Base-by-base conservation (phyloP, 2,329 filamentous ascomycete genomes). In the Monosporascus sp. region DNA sequence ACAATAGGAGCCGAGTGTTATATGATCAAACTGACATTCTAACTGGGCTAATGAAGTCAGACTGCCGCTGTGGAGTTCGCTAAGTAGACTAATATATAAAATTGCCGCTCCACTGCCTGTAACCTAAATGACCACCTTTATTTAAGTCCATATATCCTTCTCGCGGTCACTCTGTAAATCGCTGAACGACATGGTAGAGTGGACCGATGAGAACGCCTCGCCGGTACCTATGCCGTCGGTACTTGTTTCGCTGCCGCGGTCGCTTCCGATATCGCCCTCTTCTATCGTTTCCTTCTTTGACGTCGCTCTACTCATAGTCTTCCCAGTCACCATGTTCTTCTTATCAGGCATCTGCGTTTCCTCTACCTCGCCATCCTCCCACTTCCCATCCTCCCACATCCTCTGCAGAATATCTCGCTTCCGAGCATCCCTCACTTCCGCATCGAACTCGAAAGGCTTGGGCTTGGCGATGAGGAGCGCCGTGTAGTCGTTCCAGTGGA, bases 391-490 rank as follows among this genome's bases (percentile, higher is more conserved):
- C 25, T 69, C 65, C 64, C 68, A 74, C 72, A 74, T 74, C 7
- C 54, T 54, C 14, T 57, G 48, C 45, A 75, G 56, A 11, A 52
- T 8, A 1, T 15, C 50, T n/a, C 53, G 50, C 53, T 63, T 68
- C 50, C 58, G 55, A 14, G 60, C 55, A 17, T 54, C 55, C 5
- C 73, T 62, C 3, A 68, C 62, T 1, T 60, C 9, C 3, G 65
- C 64, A 17, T 75, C 70, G 45, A 75, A 75, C 18, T 67, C 62
- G 49, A 75, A 75, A 17, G 56, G 57, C 7, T 53, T 53, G 0
- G 73, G 73, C 64, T 75, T 75, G n/a, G 73, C 72, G 49, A 75
- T 75, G 11, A 75, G 62, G 6, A 75, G 60, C 6, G 73, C 68
- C 8, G 73, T 72, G 55, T 69, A 75, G 44, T 72, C 65, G 57